A percentile compares a stretch with the other conserved stretches of the same genome.
Conservation (phyloP, 1,284 basidiomycete genomes). For the Stygiomarasmius scandens region DNA sequence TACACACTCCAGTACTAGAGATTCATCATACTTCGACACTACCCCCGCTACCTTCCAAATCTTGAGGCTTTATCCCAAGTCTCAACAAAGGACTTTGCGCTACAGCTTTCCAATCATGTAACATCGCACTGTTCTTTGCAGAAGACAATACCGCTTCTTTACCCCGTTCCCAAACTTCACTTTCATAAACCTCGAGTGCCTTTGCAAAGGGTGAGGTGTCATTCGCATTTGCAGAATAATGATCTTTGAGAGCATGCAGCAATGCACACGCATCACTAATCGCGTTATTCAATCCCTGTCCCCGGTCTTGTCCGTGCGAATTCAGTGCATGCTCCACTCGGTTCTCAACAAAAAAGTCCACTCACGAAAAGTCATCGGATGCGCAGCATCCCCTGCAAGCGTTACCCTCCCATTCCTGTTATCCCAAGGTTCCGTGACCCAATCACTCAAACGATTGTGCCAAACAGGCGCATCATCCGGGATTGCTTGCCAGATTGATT, state of each 20-base stretch:
- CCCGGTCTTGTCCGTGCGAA: constrained; percentile 1
- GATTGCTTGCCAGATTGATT: not conserved
- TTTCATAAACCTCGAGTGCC: not conserved
- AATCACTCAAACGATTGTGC: constrained; percentile 5
- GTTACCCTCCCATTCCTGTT: constrained; percentile 6
- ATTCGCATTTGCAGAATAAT: not conserved
- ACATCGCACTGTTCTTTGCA: not conserved
- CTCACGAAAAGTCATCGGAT: constrained; percentile 10
- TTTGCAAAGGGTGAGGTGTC: not conserved
- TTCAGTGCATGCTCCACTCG: not conserved
- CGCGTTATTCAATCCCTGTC: constrained; percentile 10
- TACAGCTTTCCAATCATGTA: constrained; percentile 3
- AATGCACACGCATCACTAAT: constrained; percentile 4
- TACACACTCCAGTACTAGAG: too few relatives aligned
- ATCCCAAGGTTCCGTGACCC: constrained; percentile 6
- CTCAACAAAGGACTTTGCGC: not conserved
- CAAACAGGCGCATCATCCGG: constrained; percentile 8
- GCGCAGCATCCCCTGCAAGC: constrained; percentile 7
- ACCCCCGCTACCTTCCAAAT: too few relatives aligned
- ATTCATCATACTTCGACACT: too few relatives aligned
- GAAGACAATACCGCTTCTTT: not conserved
- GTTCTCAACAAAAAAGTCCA: not conserved
- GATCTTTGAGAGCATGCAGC: not conserved
- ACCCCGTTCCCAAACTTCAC: constrained; percentile 1
- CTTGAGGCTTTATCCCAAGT: not conserved